Evolutionary conservation across 2,329 filamentous ascomycete genomes (phyloP), one percentile per base, ranked within the genome.

Genomic region (Fusarium euwallaceae): DNA sequence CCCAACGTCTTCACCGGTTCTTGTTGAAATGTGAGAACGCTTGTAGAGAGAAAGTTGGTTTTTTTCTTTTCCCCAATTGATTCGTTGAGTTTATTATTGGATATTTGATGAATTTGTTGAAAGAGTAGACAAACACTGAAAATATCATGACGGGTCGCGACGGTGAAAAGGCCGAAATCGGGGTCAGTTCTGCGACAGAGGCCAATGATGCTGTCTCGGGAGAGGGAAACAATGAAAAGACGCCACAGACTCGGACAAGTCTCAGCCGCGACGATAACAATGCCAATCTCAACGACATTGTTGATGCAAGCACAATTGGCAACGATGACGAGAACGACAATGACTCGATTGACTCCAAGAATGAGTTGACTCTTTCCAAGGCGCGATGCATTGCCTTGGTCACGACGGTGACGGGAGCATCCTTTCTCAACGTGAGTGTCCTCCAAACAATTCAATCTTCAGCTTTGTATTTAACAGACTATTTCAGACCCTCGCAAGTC

Each of bases 331-430:
- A 66, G 17, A 69, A 72, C 14, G 62, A 66, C 24, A 73, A 72
- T 37, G 72, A 77, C 22, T 75, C 71, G 2, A 65, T 76, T 6
- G 75, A 71, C 12, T 77, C 79, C 27, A 77, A 79, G 22, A 66
- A 78, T 11, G 75, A 72, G 17, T 71, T 85, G 14, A 81, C 82
- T 4, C 79, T 88, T 45, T 89, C 88, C 24, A 89, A 85, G 74
- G 85, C 83, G n/a, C 83, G 86, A 27, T 87, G 86, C 69, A 87
- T 90, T 53, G 88, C 87, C 6, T 83, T 91, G 12, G 89, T 90
- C 6, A 84, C 84, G 2, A 90, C 88, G 0, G 82, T 89, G 7
- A 87, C 88, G 0, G 88, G 88, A 5, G 89, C 89, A 11, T 87
- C 86, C 11, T 90, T 91, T 75, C 81, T 89, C 72, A 90, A 90